phyloP scores from a whole-genome alignment of 305 asterid genomes.

The Nicotiana rustica region DNA sequence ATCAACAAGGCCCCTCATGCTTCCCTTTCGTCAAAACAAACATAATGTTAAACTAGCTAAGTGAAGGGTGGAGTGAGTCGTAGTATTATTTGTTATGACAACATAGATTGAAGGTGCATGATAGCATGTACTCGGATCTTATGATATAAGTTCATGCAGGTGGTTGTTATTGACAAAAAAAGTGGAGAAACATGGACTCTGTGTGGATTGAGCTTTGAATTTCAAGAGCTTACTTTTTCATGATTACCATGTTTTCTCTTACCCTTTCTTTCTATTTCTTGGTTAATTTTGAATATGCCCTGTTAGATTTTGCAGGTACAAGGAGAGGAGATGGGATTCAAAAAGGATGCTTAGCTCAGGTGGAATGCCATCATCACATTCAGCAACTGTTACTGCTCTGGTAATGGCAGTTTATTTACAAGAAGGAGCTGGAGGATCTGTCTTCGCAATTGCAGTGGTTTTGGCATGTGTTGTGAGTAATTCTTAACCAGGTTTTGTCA shows the following conservation, averaged over 20 bases:
- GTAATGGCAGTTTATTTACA: slow-evolving; percentile 78
- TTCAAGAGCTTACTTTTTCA: slow-evolving; percentile 18
- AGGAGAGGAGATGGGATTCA: slow-evolving; percentile 93
- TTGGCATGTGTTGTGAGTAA: slow-evolving; percentile 98
- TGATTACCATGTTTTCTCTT: slow-evolving; percentile 20
- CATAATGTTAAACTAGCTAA: background rate
- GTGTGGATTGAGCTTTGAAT: background rate
- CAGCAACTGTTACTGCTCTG: slow-evolving; percentile 87
- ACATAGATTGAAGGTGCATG: background rate
- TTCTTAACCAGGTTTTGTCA: slow-evolving; percentile 74
- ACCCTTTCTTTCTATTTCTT: slow-evolving; percentile 41
- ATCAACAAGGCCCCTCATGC: background rate
- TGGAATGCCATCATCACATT: slow-evolving; percentile 99
- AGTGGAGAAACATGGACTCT: background rate
- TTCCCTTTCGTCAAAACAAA: background rate
- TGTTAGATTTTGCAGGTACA: slow-evolving; percentile 79
- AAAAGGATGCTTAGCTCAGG: slow-evolving; percentile 90
- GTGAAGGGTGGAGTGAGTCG: background rate
- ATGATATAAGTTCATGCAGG: background rate
- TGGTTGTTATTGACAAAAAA: background rate
- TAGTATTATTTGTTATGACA: background rate
- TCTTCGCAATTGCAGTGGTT: slow-evolving; percentile 88
- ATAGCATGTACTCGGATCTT: background rate
- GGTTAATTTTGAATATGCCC: slow-evolving; percentile 56
- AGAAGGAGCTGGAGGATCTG: slow-evolving; percentile 76